These are phyloP conservation scores for Fusarium floridanum DNA, from an alignment of 2,329 filamentous ascomycete genomes.

Conservation along the genomic window DNA sequence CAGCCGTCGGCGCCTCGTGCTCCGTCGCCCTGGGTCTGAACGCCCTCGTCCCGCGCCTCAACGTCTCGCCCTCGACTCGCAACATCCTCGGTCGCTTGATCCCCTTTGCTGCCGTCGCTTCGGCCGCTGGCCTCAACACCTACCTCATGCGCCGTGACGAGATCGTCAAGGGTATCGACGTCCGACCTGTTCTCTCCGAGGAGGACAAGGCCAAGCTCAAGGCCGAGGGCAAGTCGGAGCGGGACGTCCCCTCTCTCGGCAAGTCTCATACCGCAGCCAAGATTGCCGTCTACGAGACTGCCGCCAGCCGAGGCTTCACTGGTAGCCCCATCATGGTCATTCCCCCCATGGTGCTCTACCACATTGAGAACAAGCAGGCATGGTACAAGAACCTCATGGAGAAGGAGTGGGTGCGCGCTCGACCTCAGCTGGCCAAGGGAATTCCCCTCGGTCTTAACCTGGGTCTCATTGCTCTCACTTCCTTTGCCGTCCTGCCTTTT, in stretches of 20 bases:
- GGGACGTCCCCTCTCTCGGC: slow-evolving; percentile 79
- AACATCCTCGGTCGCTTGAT: slow-evolving; percentile 87
- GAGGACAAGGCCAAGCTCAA: slow-evolving; percentile 72
- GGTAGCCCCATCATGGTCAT: slow-evolving; percentile 97
- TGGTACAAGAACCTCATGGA: slow-evolving; percentile 60
- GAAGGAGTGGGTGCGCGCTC: slow-evolving; percentile 82
- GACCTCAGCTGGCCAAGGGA: slow-evolving; percentile 72
- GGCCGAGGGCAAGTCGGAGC: slow-evolving; percentile 71
- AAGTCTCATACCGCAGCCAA: slow-evolving; percentile 90
- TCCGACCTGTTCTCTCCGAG: slow-evolving; percentile 84
- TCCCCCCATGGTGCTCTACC: slow-evolving; percentile 86
- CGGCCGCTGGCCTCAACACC: slow-evolving; percentile 91
- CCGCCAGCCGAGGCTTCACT: slow-evolving; percentile 90
- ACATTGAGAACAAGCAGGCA: slow-evolving; percentile 72
- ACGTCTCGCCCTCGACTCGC: slow-evolving; percentile 80
- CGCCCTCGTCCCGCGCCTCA: slow-evolving; percentile 86
- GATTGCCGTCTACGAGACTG: slow-evolving; percentile 92
- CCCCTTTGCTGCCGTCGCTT: slow-evolving; percentile 94
- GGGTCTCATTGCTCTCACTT: slow-evolving; percentile 86
- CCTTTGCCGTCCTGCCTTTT: slow-evolving; percentile 88
- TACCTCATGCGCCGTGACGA: slow-evolving; percentile 98
- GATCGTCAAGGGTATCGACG: slow-evolving; percentile 91
- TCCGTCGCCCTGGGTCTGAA: slow-evolving; percentile 94
- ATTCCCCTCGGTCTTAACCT: slow-evolving; percentile 84
- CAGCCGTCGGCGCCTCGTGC: slow-evolving; percentile 94